phyloP scores from a whole-genome alignment of 2,329 filamentous ascomycete genomes.

The Hortaea werneckii region DNA sequence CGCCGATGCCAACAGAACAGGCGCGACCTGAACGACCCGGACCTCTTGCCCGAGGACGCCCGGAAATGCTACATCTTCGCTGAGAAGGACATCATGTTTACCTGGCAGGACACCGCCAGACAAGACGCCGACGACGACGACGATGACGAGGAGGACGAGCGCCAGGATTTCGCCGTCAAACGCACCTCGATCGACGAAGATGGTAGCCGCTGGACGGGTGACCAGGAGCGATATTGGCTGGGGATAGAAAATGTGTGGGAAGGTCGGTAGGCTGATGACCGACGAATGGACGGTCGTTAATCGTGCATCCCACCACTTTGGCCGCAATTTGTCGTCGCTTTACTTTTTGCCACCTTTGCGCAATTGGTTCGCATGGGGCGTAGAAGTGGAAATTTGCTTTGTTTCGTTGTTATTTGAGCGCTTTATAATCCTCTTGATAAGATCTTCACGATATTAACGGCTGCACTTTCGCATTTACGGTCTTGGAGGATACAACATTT shows the following conservation, averaged over 20 bases:
- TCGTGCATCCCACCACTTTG: too few species aligned
- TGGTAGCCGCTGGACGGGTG: conserved; percentile 12
- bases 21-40: conserved; percentile 13
- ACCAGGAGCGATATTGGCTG: conserved; percentile 22
- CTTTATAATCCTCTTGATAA: too few species aligned
- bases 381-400: too few species aligned
- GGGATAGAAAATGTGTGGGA: conserved; percentile 22
- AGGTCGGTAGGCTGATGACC: conserved; percentile 1
- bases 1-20: conserved; percentile 8
- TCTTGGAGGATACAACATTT: too few species aligned
- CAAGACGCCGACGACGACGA: conserved; percentile 9
- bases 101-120: conserved; percentile 8
- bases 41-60: conserved; percentile 11
- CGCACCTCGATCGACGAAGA: conserved; percentile 10
- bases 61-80: conserved; percentile 19
- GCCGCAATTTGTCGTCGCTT: too few species aligned
- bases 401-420: too few species aligned
- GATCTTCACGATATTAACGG: too few species aligned
- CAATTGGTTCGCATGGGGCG: too few species aligned
- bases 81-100: conserved; percentile 19
- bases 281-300: too few species aligned
- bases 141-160: conserved; percentile 8
- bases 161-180: conserved; percentile 13
- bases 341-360: too few species aligned
- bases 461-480: too few species aligned